These are phyloP conservation scores for Corymbia maculata DNA, from an alignment of 345 rosid genomes.

Conservation along the genomic window DNA sequence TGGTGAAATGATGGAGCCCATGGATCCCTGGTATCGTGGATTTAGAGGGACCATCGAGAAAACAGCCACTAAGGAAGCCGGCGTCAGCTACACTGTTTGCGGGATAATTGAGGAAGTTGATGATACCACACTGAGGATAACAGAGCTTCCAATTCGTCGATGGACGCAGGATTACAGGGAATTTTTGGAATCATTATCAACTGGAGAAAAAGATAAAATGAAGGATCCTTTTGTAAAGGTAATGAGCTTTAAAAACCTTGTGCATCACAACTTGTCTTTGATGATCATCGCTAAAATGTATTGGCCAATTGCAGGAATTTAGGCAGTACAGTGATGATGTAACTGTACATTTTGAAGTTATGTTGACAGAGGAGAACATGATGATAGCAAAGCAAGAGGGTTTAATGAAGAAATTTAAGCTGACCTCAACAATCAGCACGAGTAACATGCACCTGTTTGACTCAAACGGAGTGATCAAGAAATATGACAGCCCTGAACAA, in stretches of 20 bases:
- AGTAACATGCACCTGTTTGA: slow-evolving; percentile 97
- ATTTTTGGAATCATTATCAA: slow-evolving; percentile 32
- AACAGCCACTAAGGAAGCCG: slow-evolving; percentile 56
- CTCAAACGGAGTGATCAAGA: slow-evolving; percentile 58
- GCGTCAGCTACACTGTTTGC: slow-evolving; percentile 47
- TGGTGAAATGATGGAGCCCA: slow-evolving; percentile 71
- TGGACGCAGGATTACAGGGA: slow-evolving; percentile 88
- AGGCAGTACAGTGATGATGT: slow-evolving; percentile 28
- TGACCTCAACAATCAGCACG: slow-evolving; percentile 55
- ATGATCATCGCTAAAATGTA: not conserved
- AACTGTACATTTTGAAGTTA: slow-evolving; percentile 40
- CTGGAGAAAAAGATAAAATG: slow-evolving; percentile 5
- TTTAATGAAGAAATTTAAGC: slow-evolving; percentile 69
- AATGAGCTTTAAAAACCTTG: not conserved
- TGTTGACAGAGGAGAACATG: slow-evolving; percentile 49
- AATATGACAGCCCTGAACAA: slow-evolving; percentile 76
- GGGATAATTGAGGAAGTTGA: slow-evolving; percentile 63
- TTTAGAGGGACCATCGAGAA: slow-evolving; percentile 79
- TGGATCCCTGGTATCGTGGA: slow-evolving; percentile 98
- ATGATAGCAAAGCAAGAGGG: slow-evolving; percentile 59
- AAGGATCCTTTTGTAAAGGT: slow-evolving; percentile 57
- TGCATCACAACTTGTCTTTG: not conserved
- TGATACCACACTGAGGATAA: slow-evolving; percentile 56
- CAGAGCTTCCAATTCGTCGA: slow-evolving; percentile 76
- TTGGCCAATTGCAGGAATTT: slow-evolving; percentile 29